phyloP scores from a whole-genome alignment of 345 rosid species.

The Rhodamnia rubescens region DNA sequence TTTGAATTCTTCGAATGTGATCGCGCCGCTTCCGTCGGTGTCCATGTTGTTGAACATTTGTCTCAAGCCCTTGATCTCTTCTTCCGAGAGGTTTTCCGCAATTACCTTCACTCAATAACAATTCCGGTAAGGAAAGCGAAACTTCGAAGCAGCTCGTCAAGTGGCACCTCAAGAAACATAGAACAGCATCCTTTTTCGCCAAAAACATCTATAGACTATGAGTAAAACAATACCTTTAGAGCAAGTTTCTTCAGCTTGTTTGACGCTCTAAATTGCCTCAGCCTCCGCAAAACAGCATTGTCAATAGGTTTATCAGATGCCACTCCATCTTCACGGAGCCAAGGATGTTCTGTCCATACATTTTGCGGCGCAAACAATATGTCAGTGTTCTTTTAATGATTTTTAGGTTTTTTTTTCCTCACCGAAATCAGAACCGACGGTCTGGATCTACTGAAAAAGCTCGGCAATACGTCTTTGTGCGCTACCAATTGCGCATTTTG shows the following conservation, averaged over 20 bases:
- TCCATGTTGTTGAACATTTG: slow-evolving; percentile 85
- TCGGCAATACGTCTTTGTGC: neutral
- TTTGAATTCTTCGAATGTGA: slow-evolving; percentile 75
- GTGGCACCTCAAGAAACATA: no score
- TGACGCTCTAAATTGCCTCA: slow-evolving; percentile 87
- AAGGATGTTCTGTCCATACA: slow-evolving; percentile 56
- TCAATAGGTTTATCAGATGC: slow-evolving; percentile 68
- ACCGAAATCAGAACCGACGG: neutral
- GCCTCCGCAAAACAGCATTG: slow-evolving; percentile 68
- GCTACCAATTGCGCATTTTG: neutral
- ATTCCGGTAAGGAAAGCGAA: no score
- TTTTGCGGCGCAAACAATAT: neutral
- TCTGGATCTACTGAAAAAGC: neutral
- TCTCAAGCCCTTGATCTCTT: slow-evolving; percentile 75
- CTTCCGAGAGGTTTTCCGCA: slow-evolving; percentile 73
- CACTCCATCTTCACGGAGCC: slow-evolving; percentile 48
- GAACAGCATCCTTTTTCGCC: no score
- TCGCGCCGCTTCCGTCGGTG: slow-evolving; percentile 75
- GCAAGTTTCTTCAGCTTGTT: slow-evolving; percentile 92
- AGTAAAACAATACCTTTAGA: no score
- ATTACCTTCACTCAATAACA: no score
- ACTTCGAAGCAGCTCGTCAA: no score
- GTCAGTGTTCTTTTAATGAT: neutral
- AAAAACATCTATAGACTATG: no score
- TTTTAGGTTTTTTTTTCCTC: neutral